These are phyloP conservation scores for Cicer cuneatum DNA, from an alignment of 306 rosid species.

Conservation along the genomic window DNA sequence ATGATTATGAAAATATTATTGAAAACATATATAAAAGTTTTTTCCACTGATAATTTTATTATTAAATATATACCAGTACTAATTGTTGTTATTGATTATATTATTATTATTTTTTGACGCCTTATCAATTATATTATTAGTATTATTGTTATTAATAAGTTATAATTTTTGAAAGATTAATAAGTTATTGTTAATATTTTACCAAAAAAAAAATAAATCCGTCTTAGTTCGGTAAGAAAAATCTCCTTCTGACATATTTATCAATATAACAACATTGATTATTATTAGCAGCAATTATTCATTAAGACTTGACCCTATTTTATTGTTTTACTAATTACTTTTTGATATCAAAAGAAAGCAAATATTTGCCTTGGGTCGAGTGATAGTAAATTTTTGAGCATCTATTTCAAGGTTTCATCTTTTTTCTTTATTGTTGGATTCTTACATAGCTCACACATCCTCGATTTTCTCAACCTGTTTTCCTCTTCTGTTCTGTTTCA, in stretches of 20 bases:
- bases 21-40: too few relatives aligned
- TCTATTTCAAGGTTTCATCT: conserved; percentile 59
- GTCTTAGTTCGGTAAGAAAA: too few relatives aligned
- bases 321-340: not conserved
- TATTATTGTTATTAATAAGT: too few relatives aligned
- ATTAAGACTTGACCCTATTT: conserved; percentile 28
- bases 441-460: conserved; percentile 64
- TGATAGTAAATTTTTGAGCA: conserved; percentile 46
- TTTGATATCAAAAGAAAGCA: not conserved
- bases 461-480: conserved; percentile 65
- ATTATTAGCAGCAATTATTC: conserved; percentile 1
- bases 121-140: too few relatives aligned
- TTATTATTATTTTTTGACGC: too few relatives aligned
- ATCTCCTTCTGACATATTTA: not conserved
- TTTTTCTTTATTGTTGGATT: conserved; percentile 61
- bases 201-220: too few relatives aligned
- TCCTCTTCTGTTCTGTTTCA: conserved; percentile 40
- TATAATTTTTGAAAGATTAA: too few relatives aligned
- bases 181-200: too few relatives aligned
- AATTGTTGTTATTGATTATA: too few relatives aligned
- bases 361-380: conserved; percentile 18
- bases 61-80: too few relatives aligned
- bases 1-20: too few relatives aligned
- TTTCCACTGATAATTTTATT: too few relatives aligned
- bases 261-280: not conserved